Conservation (phyloP, 2,329 filamentous ascomycete genomes). For the Diaporthe aspalathi region DNA sequence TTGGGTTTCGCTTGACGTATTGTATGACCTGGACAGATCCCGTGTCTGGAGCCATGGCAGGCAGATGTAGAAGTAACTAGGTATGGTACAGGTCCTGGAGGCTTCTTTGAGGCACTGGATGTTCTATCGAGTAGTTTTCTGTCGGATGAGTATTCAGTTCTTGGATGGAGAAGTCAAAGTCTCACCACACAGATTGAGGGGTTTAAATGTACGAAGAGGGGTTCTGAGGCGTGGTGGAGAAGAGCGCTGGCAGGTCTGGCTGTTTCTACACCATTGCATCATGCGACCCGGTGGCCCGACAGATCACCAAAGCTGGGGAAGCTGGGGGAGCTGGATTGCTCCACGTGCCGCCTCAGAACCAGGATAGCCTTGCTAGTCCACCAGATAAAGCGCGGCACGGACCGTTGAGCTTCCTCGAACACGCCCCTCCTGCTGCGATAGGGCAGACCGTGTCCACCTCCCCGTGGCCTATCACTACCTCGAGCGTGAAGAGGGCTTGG, state of each 20-base stretch:
- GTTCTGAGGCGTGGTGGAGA: not conserved
- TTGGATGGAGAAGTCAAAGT: too few species aligned
- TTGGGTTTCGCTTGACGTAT: conserved; percentile 14
- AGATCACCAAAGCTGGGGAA: conserved; percentile 14
- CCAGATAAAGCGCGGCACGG: conserved; percentile 14
- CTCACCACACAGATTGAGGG: not conserved
- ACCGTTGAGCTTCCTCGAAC: conserved; percentile 15
- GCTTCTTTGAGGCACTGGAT: not conserved
- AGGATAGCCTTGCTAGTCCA: conserved; percentile 23
- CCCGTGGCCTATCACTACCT: not conserved
- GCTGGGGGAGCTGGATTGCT: conserved; percentile 17
- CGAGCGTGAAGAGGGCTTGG: not conserved
- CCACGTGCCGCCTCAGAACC: conserved; percentile 7
- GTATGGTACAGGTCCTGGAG: not conserved
- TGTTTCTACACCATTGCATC: conserved; percentile 3
- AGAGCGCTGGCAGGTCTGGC: not conserved
- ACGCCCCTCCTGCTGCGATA: not conserved
- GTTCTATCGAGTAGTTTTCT: not conserved
- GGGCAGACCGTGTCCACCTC: not conserved
- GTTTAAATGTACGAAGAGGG: conserved; percentile 1
- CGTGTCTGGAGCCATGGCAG: conserved; percentile 10
- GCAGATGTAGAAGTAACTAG: not conserved
- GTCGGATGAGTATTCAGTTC: too few species aligned
- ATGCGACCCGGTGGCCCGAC: conserved; percentile 12
- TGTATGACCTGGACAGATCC: conserved; percentile 19